Conservation (phyloP, 108 stramenopile genomes). For the Nitzschia sp. region DNA sequence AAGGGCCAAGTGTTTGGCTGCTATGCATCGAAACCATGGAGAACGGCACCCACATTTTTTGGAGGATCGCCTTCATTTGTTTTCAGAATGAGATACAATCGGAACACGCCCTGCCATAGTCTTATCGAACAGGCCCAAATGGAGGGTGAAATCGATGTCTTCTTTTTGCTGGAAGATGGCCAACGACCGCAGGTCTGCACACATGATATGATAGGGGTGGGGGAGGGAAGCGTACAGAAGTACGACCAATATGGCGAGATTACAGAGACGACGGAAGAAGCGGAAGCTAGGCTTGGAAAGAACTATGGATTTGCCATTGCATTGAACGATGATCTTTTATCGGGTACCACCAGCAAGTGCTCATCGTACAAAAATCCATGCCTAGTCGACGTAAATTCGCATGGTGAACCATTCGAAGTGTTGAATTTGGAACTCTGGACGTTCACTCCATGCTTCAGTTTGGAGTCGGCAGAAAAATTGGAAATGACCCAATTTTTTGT, state of each 20-base stretch:
- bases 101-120: slow-evolving; percentile 46
- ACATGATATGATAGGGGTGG: slow-evolving; percentile 60
- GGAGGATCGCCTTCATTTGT: slow-evolving; percentile 66
- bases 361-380: slow-evolving; percentile 66
- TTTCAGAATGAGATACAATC: slow-evolving; percentile 73
- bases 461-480: slow-evolving; percentile 59
- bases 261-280: neutral
- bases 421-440: slow-evolving; percentile 81
- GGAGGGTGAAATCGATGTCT: slow-evolving; percentile 80
- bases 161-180: slow-evolving; percentile 46
- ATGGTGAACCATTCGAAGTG: slow-evolving; percentile 64
- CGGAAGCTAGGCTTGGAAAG: slow-evolving; percentile 9
- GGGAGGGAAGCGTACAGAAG: slow-evolving; percentile 25
- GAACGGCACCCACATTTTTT: slow-evolving; percentile 57
- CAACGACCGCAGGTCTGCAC: slow-evolving; percentile 63
- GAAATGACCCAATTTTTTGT: slow-evolving; percentile 78
- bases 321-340: slow-evolving; percentile 57
- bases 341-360: slow-evolving; percentile 74
- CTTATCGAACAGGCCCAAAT: slow-evolving; percentile 75
- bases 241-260: slow-evolving; percentile 17
- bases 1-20: slow-evolving; percentile 82
- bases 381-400: slow-evolving; percentile 31
- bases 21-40: slow-evolving; percentile 65
- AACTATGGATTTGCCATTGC: slow-evolving; percentile 75
- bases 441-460: slow-evolving; percentile 62